phyloP scores from a whole-genome alignment of 352 stramenopile genomes.

The Phytophthora podocarpi region DNA sequence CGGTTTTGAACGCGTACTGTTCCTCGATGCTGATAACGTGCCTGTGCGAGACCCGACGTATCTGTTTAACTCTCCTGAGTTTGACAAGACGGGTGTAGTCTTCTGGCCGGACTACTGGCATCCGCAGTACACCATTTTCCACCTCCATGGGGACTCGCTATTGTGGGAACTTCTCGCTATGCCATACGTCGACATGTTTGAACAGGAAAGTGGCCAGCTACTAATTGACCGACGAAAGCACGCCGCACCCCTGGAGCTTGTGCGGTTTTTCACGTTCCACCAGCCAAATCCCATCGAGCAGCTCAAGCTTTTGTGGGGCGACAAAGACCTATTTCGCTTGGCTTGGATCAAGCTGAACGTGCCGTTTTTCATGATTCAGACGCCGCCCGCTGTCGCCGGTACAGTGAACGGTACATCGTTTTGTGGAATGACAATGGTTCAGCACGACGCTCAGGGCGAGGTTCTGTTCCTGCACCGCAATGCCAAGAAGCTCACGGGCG shows the following conservation, averaged over 20 bases:
- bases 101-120: constrained; percentile 77
- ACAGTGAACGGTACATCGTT: constrained; percentile 36
- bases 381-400: constrained; percentile 42
- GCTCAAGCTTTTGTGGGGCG: constrained; percentile 48
- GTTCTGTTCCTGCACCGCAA: constrained; percentile 65
- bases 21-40: constrained; percentile 58
- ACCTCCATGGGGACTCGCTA: constrained; percentile 52
- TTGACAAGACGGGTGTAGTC: constrained; percentile 42
- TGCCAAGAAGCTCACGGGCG: constrained; percentile 44
- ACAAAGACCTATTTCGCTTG: constrained; percentile 67
- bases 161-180: constrained; percentile 58
- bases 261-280: constrained; percentile 51
- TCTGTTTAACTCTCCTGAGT: constrained; percentile 49
- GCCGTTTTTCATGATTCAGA: constrained; percentile 59
- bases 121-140: constrained; percentile 60
- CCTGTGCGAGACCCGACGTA: constrained; percentile 56
- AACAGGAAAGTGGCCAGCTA: constrained; percentile 29
- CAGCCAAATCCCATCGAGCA: constrained; percentile 40
- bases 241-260: constrained; percentile 18
- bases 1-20: constrained; percentile 41
- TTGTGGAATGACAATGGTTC: constrained; percentile 38
- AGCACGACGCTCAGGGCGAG: constrained; percentile 36
- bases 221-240: constrained; percentile 25
- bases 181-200: constrained; percentile 59
- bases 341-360: constrained; percentile 57